Conservation (phyloP, 2,329 filamentous ascomycete species). For the Fusarium neocosmosporiellum region DNA sequence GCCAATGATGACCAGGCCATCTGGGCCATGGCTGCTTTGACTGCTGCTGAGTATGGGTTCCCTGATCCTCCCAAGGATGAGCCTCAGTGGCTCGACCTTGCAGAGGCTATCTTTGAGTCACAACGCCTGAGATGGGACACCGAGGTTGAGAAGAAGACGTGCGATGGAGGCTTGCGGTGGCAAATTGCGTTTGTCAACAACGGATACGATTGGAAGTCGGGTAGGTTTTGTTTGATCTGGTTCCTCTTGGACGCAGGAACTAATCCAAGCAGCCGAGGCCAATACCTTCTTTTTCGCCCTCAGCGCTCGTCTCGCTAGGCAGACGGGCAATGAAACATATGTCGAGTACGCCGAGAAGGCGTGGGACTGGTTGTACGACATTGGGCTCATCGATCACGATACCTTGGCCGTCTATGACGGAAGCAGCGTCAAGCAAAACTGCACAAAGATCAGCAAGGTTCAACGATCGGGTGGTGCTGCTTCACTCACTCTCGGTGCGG, state of each 20-base stretch:
- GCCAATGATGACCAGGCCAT: conserved; percentile 79
- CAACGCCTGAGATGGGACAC: conserved; percentile 62
- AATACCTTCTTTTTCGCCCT: conserved; percentile 73
- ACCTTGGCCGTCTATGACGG: conserved; percentile 74
- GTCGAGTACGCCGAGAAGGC: conserved; percentile 69
- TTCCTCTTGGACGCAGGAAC: rapidly evolving
- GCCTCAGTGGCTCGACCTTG: conserved; percentile 72
- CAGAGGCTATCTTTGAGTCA: conserved; percentile 64
- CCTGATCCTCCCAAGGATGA: conserved; percentile 64
- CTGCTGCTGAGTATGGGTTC: conserved; percentile 73
- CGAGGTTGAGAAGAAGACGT: conserved; percentile 68
- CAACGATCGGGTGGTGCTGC: conserved; percentile 76
- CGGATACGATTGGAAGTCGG: conserved; percentile 82
- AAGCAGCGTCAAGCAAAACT: conserved; percentile 66
- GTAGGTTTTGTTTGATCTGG: conserved; percentile 44
- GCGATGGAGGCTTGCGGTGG: conserved; percentile 75
- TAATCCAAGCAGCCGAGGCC: conserved; percentile 57
- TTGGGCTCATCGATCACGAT: conserved; percentile 68
- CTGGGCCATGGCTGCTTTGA: conserved; percentile 76
- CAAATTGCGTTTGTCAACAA: conserved; percentile 79
- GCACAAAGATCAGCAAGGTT: conserved; percentile 67
- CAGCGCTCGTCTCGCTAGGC: conserved; percentile 75
- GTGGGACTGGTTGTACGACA: conserved; percentile 68
- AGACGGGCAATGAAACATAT: conserved; percentile 74
- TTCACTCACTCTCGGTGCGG: conserved; percentile 69